Conservation (phyloP, 192 early-diverging fungal species). For the Gryganskiella cystojenkinii region DNA sequence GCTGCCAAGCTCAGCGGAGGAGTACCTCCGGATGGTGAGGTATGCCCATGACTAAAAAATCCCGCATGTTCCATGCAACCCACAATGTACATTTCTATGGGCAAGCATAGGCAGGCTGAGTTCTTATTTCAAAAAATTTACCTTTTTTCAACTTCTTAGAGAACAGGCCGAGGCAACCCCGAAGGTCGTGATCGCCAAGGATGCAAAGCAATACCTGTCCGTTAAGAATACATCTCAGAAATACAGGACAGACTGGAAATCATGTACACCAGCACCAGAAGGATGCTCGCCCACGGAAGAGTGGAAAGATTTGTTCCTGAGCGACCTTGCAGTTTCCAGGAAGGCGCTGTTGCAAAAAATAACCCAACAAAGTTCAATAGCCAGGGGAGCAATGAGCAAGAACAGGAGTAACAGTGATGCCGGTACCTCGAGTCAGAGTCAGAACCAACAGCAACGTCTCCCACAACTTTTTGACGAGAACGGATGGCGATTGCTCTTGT, state of each 20-base stretch:
- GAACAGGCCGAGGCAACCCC: constrained; percentile 38
- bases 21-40: constrained; percentile 48
- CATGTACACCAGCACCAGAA: constrained; percentile 39
- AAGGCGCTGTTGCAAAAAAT: too few relatives aligned
- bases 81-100: neutral
- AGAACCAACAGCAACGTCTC: neutral
- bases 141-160: constrained; percentile 6
- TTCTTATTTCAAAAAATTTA: too few relatives aligned
- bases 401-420: too few relatives aligned
- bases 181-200: constrained; percentile 26
- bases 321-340: constrained; percentile 17
- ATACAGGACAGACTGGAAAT: constrained; percentile 40
- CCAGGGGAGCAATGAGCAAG: too few relatives aligned
- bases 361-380: too few relatives aligned
- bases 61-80: neutral
- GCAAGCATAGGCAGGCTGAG: neutral
- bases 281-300: constrained; percentile 35
- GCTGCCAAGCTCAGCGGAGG: constrained; percentile 43
- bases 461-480: constrained; percentile 35
- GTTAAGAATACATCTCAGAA: constrained; percentile 43
- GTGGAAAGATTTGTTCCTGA: constrained; percentile 43
- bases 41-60: neutral
- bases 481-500: constrained; percentile 26
- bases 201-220: constrained; percentile 23
- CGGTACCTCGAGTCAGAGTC: too few relatives aligned